Conservation (phyloP, 768 basidiomycete species). For the Aureoboletus auriporus region DNA sequence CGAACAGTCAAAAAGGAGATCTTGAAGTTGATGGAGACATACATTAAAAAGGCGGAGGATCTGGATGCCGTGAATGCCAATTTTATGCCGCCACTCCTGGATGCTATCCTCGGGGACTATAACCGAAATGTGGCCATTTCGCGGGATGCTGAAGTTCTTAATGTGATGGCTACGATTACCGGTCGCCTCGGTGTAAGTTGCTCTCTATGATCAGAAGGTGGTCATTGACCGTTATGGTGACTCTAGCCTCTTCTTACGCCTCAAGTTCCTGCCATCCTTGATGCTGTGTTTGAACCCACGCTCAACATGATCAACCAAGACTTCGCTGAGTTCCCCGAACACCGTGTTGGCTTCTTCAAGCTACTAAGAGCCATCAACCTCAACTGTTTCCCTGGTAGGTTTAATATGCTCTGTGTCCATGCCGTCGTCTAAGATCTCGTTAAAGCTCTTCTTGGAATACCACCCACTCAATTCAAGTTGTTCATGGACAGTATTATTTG, state of each 20-base stretch:
- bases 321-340: slow-evolving; percentile 97
- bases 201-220: neutral
- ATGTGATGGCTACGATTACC: slow-evolving; percentile 95
- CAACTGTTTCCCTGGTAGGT: slow-evolving; percentile 90
- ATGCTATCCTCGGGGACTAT: slow-evolving; percentile 98
- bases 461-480: slow-evolving; percentile 92
- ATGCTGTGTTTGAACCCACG: slow-evolving; percentile 96
- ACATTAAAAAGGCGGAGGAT: slow-evolving; percentile 96
- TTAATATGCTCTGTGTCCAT: neutral
- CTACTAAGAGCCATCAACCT: slow-evolving; percentile 88
- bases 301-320: slow-evolving; percentile 99
- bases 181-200: slow-evolving; percentile 76
- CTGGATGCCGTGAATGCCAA: slow-evolving; percentile 87
- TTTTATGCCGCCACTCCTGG: slow-evolving; percentile 91
- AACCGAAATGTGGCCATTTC: slow-evolving; percentile 90
- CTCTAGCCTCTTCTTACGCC: slow-evolving; percentile 77
- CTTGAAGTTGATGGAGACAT: slow-evolving; percentile 94
- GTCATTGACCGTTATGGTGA: slow-evolving; percentile 7
- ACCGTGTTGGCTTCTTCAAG: slow-evolving; percentile 96
- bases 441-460: slow-evolving; percentile 72
- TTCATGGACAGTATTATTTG: slow-evolving; percentile 98
- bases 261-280: slow-evolving; percentile 91
- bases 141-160: slow-evolving; percentile 93
- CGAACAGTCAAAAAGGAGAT: slow-evolving; percentile 99
- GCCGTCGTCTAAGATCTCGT: neutral